Conservation (phyloP, 306 rosid genomes). For the Quercus ilex region DNA sequence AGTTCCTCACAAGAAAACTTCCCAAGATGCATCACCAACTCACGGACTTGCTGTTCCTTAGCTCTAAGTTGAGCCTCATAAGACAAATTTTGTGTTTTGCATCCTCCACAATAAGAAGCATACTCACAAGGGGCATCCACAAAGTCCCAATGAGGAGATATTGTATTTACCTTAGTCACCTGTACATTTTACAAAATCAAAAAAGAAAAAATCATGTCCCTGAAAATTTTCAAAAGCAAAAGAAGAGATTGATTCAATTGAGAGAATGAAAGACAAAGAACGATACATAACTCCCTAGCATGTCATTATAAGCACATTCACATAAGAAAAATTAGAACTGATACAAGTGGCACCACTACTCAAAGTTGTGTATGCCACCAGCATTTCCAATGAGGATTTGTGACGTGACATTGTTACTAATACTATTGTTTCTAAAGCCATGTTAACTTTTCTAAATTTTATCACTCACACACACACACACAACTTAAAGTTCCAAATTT, state of each 20-base stretch:
- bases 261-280: neutral
- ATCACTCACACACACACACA: too few relatives aligned
- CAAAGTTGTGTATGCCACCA: neutral
- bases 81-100: slow-evolving; percentile 78
- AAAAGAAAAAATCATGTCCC: neutral
- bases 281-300: neutral
- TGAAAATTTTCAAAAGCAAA: neutral
- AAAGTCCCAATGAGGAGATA: slow-evolving; percentile 69
- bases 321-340: neutral
- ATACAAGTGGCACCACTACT: neutral
- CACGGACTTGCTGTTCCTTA: slow-evolving; percentile 82
- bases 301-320: neutral
- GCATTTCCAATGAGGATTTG: neutral
- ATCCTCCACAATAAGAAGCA: slow-evolving; percentile 87
- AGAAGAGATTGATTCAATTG: neutral
- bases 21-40: slow-evolving; percentile 71
- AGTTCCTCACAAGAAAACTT: slow-evolving; percentile 51
- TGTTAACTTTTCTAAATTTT: neutral
- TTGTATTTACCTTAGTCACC: slow-evolving; percentile 75
- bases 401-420: neutral
- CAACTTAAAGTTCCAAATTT: too few relatives aligned
- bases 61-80: slow-evolving; percentile 83
- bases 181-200: slow-evolving; percentile 22
- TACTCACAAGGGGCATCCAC: slow-evolving; percentile 94
- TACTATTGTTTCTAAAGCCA: neutral